These are phyloP conservation scores for Gracilaria domingensis DNA, from an alignment of 23 red algal species.

Conservation along the genomic window DNA sequence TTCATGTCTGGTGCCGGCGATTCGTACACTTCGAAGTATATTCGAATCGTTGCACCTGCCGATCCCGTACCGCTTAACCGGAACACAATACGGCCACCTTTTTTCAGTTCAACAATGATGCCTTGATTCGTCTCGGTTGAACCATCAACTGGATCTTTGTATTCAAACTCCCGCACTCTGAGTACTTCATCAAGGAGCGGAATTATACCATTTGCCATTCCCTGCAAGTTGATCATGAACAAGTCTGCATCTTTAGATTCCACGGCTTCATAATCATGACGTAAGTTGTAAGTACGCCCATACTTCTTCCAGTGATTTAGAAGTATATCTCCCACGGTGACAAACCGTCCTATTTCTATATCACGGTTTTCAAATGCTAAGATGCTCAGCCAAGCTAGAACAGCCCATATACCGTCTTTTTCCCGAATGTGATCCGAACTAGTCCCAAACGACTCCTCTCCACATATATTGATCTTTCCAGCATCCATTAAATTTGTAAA, in stretches of 20 bases:
- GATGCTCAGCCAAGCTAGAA: constrained; percentile 92
- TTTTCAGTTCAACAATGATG: constrained; percentile 35
- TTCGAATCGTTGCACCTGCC: constrained; percentile 84
- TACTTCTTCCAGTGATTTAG: constrained; percentile 85
- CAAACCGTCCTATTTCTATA: constrained; percentile 25
- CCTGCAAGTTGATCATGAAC: constrained; percentile 68
- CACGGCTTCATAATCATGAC: constrained; percentile 92
- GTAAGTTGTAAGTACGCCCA: constrained; percentile 90
- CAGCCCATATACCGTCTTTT: constrained; percentile 93
- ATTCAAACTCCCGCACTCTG: constrained; percentile 69
- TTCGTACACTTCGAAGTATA: constrained; percentile 93
- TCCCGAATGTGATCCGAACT: constrained; percentile 90
- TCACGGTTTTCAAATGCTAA: constrained; percentile 68
- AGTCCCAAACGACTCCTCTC: constrained; percentile 94
- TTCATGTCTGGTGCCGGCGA: constrained; percentile 9
- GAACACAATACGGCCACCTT: constrained; percentile 69
- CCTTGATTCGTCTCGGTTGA: constrained; percentile 74
- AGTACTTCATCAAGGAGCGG: constrained; percentile 37
- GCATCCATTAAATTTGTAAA: constrained; percentile 97
- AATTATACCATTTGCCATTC: constrained; percentile 29
- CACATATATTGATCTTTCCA: constrained; percentile 81
- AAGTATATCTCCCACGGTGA: constrained; percentile 82
- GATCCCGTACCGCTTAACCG: constrained; percentile 96
- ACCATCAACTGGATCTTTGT: constrained; percentile 92
- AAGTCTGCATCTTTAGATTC: constrained; percentile 54